Evolutionary conservation across 352 stramenopile genomes (phyloP).

Genomic region (Plasmopara muralis): DNA sequence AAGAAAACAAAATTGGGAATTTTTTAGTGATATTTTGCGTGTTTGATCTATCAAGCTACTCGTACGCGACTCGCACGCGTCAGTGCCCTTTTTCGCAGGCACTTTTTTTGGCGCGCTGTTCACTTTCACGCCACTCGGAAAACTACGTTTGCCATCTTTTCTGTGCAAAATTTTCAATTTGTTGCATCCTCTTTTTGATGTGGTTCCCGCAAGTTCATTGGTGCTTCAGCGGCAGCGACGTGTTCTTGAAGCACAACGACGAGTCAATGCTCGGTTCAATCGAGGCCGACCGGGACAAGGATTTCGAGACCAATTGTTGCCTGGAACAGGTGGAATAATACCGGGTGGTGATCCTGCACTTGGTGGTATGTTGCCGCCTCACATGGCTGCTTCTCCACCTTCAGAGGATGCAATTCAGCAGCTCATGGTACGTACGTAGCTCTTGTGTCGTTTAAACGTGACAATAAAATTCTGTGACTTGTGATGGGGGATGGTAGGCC

Average conservation of each 20-base stretch:
- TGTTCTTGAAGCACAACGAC: constrained; percentile 60
- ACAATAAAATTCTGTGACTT: neutral
- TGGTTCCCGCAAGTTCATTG: constrained; percentile 57
- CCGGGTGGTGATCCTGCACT: constrained; percentile 16
- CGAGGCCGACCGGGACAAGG: constrained; percentile 42
- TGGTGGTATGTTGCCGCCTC: constrained; percentile 43
- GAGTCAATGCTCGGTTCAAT: constrained; percentile 49
- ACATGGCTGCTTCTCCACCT: constrained; percentile 52
- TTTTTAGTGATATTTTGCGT: neutral
- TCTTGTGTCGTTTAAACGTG: neutral
- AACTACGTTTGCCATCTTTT: constrained; percentile 66
- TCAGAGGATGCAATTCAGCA: constrained; percentile 75
- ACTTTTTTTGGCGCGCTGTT: constrained; percentile 60
- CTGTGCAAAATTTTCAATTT: constrained; percentile 57
- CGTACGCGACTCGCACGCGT: constrained; percentile 39
- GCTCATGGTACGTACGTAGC: constrained; percentile 52
- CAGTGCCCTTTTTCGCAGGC: constrained; percentile 57
- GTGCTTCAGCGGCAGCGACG: constrained; percentile 69
- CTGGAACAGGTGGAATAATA: constrained; percentile 43
- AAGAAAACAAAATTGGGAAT: neutral
- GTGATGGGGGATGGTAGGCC: constrained; percentile 11
- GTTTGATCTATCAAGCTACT: constrained; percentile 41
- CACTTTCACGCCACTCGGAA: constrained; percentile 58
- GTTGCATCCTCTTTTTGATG: constrained; percentile 71
- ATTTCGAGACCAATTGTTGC: constrained; percentile 77